Conservation (phyloP, 768 basidiomycete species). For the Boletus rex-veris region DNA sequence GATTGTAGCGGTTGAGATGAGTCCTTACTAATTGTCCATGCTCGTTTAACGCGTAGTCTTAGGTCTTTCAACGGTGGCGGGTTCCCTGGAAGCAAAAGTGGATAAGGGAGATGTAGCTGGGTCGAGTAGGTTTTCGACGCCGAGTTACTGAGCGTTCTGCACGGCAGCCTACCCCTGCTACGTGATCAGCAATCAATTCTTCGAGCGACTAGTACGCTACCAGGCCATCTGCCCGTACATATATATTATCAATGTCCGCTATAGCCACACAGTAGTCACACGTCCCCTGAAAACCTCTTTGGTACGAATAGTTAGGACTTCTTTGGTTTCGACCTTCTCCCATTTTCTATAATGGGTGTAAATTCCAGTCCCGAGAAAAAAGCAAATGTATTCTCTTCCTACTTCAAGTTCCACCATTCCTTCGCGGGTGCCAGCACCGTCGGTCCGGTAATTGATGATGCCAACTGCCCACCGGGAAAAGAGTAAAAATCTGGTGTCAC, state of each 20-base stretch:
- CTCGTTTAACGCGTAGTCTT: background rate
- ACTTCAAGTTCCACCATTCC: conserved; percentile 12
- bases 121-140: background rate
- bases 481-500: conserved; percentile 18
- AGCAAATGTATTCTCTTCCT: conserved; percentile 17
- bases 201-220: no score
- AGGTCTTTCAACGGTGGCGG: background rate
- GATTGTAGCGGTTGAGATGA: background rate
- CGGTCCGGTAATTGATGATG: conserved; percentile 23
- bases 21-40: background rate
- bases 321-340: conserved; percentile 18
- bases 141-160: background rate
- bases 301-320: conserved; percentile 18
- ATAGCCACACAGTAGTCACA: conserved; percentile 17
- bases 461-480: conserved; percentile 25
- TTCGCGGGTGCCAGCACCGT: conserved; percentile 11
- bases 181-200: background rate
- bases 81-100: background rate
- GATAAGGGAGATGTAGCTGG: background rate
- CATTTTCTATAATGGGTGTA: conserved; percentile 19
- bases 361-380: conserved; percentile 21
- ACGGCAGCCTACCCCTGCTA: background rate
- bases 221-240: no score
- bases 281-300: conserved; percentile 12
- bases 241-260: background rate